These are phyloP conservation scores for Rhexocercosporidium sp. DNA, from an alignment of 2,329 filamentous ascomycete species.

Conservation along the genomic window DNA sequence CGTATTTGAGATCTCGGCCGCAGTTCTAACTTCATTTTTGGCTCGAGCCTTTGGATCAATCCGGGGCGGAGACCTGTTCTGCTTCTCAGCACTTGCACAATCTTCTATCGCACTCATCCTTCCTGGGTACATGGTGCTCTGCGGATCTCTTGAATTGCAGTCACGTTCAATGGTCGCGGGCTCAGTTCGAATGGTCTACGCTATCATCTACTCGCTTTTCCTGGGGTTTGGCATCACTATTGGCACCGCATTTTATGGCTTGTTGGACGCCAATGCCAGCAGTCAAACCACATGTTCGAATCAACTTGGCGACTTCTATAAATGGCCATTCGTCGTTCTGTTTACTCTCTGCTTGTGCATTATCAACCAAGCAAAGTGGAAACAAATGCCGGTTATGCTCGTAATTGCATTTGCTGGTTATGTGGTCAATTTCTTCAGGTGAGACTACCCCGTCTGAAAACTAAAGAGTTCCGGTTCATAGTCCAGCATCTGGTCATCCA, in stretches of 20 bases:
- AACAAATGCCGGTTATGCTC: slow-evolving; percentile 79
- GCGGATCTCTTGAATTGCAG: slow-evolving; percentile 60
- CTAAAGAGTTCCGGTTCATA: too few species aligned
- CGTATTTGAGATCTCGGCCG: slow-evolving; percentile 67
- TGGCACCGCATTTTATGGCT: slow-evolving; percentile 59
- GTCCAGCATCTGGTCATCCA: not conserved
- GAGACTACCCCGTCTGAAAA: too few species aligned
- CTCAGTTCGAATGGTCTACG: slow-evolving; percentile 63
- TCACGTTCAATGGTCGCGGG: slow-evolving; percentile 60
- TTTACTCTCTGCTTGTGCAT: slow-evolving; percentile 77
- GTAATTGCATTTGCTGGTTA: slow-evolving; percentile 76
- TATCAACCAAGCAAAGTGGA: slow-evolving; percentile 83
- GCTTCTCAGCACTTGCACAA: slow-evolving; percentile 69
- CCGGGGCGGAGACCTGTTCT: slow-evolving; percentile 54
- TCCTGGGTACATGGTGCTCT: slow-evolving; percentile 67
- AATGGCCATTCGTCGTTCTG: slow-evolving; percentile 74
- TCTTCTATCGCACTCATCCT: slow-evolving; percentile 69
- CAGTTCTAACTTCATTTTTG: slow-evolving; percentile 65
- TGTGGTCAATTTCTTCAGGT: slow-evolving; percentile 73
- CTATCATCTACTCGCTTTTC: slow-evolving; percentile 62
- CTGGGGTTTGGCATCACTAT: slow-evolving; percentile 63
- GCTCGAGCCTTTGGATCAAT: slow-evolving; percentile 69
- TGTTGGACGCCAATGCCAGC: slow-evolving; percentile 53
- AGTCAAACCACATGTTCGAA: slow-evolving; percentile 52
- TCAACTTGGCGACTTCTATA: slow-evolving; percentile 55